Conservation (phyloP, 768 basidiomycete species). For the Phlegmacium glaucopus region DNA sequence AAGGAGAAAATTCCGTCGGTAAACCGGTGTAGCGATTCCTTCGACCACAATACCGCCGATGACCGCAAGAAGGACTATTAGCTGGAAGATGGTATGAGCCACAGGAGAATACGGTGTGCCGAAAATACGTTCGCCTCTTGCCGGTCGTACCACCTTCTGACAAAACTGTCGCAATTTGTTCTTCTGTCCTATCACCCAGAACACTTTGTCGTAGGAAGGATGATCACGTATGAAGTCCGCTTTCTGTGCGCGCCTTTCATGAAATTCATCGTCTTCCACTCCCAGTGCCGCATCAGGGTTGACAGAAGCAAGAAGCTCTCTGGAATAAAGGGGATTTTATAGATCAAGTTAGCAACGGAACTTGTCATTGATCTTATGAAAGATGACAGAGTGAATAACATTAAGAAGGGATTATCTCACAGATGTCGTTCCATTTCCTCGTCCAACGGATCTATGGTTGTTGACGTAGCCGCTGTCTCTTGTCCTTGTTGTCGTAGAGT, state of each 20-base stretch:
- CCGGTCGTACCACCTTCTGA: conserved; percentile 80
- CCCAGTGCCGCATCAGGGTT: conserved; percentile 49
- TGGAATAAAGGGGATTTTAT: conserved; percentile 19
- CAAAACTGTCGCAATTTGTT: conserved; percentile 70
- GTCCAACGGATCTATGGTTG: conserved; percentile 33
- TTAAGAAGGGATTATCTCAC: conserved; percentile 30
- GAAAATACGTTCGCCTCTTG: conserved; percentile 83
- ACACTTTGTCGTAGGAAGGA: conserved; percentile 85
- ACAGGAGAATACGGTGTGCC: conserved; percentile 67
- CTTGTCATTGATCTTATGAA: too few relatives aligned
- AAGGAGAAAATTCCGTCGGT: conserved; percentile 70
- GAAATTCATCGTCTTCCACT: conserved; percentile 56
- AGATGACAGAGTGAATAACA: neutral
- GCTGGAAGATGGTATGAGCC: conserved; percentile 70
- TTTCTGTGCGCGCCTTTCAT: conserved; percentile 72
- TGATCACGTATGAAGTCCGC: conserved; percentile 87
- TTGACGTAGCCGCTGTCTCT: conserved; percentile 14
- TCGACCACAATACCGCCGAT: conserved; percentile 82
- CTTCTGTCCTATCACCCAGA: conserved; percentile 86
- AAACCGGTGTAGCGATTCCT: conserved; percentile 77
- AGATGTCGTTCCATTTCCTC: conserved; percentile 72
- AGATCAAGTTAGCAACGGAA: too few relatives aligned
- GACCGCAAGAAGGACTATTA: conserved; percentile 70
- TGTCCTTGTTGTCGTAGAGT: conserved; percentile 43
- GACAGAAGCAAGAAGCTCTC: conserved; percentile 66